Percentiles rank a stretch among this genome's conserved stretches.
phyloP scores from a whole-genome alignment of 1,284 basidiomycete species.

The Irpex sp. region DNA sequence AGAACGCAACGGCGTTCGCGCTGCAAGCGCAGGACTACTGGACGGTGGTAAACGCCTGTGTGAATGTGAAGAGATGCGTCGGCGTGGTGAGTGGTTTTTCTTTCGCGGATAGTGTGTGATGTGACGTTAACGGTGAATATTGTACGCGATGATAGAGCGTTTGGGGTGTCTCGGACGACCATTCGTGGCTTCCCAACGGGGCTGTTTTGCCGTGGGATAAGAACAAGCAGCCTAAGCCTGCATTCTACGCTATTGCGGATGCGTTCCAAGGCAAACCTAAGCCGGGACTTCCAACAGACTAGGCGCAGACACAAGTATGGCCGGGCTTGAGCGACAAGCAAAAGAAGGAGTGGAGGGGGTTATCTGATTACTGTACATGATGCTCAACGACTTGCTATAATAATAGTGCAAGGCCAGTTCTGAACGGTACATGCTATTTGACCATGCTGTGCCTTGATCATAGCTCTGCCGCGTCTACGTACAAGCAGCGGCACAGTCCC shows the following conservation, averaged over 20 bases:
- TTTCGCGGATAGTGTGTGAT: neutral
- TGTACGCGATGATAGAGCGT: slow-evolving; percentile 1
- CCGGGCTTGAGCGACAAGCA: neutral
- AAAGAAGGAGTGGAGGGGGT: neutral
- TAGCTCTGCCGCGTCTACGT: neutral
- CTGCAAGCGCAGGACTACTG: slow-evolving; percentile 12
- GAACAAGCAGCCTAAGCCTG: slow-evolving; percentile 12
- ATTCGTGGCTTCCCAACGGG: slow-evolving; percentile 11
- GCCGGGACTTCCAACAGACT: neutral
- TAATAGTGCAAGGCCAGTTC: too few species aligned
- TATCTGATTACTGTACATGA: neutral
- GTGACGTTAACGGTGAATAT: neutral
- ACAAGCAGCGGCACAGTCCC: neutral
- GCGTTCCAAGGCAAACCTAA: slow-evolving; percentile 12
- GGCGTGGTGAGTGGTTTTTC: slow-evolving; percentile 6
- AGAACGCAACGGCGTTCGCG: slow-evolving; percentile 10
- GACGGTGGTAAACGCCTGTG: slow-evolving; percentile 11
- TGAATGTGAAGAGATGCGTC: slow-evolving; percentile 9
- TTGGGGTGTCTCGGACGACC: slow-evolving; percentile 14
- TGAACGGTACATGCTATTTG: too few species aligned
- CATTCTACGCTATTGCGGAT: slow-evolving; percentile 12
- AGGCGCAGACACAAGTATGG: neutral
- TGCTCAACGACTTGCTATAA: neutral
- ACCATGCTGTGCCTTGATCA: too few species aligned
- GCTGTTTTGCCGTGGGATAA: slow-evolving; percentile 8